Conservation (phyloP, 768 basidiomycete genomes). For the Russula sp. region DNA sequence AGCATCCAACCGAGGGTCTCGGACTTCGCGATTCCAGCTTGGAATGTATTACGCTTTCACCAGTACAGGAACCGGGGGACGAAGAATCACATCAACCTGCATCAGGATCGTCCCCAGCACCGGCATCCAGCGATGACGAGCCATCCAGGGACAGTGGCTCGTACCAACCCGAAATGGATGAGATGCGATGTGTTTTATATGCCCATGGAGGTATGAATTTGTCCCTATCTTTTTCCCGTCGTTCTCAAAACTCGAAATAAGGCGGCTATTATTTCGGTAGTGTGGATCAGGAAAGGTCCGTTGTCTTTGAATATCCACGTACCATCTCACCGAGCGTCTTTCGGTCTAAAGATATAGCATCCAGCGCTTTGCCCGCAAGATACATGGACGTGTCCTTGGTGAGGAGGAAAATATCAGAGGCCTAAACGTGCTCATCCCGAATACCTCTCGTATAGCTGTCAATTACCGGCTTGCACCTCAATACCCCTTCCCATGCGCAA, state of each 20-base stretch:
- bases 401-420: constrained; percentile 24
- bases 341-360: constrained; percentile 55
- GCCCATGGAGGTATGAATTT: constrained; percentile 61
- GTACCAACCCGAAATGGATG: constrained; percentile 75
- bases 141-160: constrained; percentile 33
- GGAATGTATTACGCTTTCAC: neutral
- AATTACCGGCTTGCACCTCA: constrained; percentile 91
- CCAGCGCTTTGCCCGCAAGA: constrained; percentile 86
- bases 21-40: neutral
- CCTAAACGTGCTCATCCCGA: constrained; percentile 17
- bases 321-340: neutral
- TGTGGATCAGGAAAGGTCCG: constrained; percentile 68
- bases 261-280: constrained; percentile 86
- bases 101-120: constrained; percentile 20
- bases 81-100: constrained; percentile 28
- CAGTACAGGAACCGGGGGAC: constrained; percentile 20
- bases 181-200: constrained; percentile 81
- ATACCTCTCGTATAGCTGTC: constrained; percentile 51
- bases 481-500: constrained; percentile 91
- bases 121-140: constrained; percentile 31
- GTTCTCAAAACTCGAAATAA: constrained; percentile 35
- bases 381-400: constrained; percentile 87
- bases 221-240: constrained; percentile 16
- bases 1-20: neutral
- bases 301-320: constrained; percentile 4